A percentile compares a stretch with the other conserved stretches of the same genome.
Evolutionary conservation across 257 asterid genomes (phyloP).

Genomic region (Nicotiana sylvestris): DNA sequence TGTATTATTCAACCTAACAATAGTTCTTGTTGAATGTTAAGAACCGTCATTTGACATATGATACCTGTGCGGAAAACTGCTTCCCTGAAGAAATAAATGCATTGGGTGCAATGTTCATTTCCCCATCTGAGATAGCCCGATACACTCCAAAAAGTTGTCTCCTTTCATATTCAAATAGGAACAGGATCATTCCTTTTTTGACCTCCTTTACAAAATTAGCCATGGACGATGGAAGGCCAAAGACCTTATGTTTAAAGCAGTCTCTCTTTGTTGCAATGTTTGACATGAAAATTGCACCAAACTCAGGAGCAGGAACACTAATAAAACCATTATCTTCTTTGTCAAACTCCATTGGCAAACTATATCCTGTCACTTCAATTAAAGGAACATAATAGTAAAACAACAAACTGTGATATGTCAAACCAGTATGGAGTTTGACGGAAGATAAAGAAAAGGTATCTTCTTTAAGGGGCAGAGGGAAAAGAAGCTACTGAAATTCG

Average conservation of each 20-base stretch:
- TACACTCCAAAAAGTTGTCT: constrained; percentile 76
- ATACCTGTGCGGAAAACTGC: constrained; percentile 71
- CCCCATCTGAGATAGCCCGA: constrained; percentile 71
- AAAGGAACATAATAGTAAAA: constrained; percentile 11
- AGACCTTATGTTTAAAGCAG: constrained; percentile 44
- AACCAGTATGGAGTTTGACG: neutral
- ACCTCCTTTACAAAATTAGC: constrained; percentile 52
- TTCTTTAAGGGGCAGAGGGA: neutral
- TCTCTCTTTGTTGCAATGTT: constrained; percentile 47
- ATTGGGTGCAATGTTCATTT: constrained; percentile 52
- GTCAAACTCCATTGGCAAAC: constrained; percentile 40
- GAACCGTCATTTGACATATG: neutral
- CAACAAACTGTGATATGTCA: neutral
- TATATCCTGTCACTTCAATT: constrained; percentile 13
- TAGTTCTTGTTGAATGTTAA: neutral
- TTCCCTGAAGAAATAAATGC: constrained; percentile 49
- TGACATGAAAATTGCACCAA: constrained; percentile 85
- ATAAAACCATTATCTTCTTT: constrained; percentile 34
- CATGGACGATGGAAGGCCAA: constrained; percentile 54
- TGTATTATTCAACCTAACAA: neutral
- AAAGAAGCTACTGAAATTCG: neutral
- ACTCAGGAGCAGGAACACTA: constrained; percentile 55
- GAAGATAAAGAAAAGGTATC: neutral
- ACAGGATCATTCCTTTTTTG: constrained; percentile 74
- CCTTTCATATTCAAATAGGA: constrained; percentile 65